Evolutionary conservation across 768 basidiomycete genomes (phyloP).

Genomic region (Roridomyces roridus): DNA sequence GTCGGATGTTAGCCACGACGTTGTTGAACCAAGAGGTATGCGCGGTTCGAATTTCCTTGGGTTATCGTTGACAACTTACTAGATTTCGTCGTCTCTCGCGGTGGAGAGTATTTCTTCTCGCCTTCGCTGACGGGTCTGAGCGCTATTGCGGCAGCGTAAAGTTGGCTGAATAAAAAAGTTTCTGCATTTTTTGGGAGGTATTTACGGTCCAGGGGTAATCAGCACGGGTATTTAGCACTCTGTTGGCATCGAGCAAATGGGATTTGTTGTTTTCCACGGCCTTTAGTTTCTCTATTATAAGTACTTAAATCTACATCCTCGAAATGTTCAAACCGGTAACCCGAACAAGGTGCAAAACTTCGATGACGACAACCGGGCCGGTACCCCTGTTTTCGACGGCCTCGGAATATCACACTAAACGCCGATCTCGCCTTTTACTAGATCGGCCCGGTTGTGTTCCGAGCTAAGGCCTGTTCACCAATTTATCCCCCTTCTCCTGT

Average conservation of each 20-base stretch:
- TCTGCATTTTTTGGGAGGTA: no score
- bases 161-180: no score
- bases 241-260: no score
- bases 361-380: not conserved
- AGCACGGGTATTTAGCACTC: no score
- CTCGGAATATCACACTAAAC: slow-evolving; percentile 13
- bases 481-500: slow-evolving; percentile 7
- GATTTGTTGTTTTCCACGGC: no score
- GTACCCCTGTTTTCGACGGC: not conserved
- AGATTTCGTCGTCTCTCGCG: slow-evolving; percentile 20
- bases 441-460: slow-evolving; percentile 16
- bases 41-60: not conserved
- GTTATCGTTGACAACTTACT: not conserved
- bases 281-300: no score
- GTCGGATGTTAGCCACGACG: slow-evolving; percentile 13
- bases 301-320: no score
- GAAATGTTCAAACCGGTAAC: not conserved
- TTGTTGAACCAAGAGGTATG: slow-evolving; percentile 12
- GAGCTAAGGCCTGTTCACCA: not conserved
- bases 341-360: slow-evolving; percentile 13
- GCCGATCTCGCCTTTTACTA: slow-evolving; percentile 23
- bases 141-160: slow-evolving; percentile 10
- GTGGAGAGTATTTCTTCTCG: slow-evolving; percentile 24
- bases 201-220: no score
- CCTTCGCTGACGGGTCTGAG: slow-evolving; percentile 12